These are phyloP conservation scores for Boletus vinaceobasis DNA, from an alignment of 768 basidiomycete genomes.

Conservation along the genomic window DNA sequence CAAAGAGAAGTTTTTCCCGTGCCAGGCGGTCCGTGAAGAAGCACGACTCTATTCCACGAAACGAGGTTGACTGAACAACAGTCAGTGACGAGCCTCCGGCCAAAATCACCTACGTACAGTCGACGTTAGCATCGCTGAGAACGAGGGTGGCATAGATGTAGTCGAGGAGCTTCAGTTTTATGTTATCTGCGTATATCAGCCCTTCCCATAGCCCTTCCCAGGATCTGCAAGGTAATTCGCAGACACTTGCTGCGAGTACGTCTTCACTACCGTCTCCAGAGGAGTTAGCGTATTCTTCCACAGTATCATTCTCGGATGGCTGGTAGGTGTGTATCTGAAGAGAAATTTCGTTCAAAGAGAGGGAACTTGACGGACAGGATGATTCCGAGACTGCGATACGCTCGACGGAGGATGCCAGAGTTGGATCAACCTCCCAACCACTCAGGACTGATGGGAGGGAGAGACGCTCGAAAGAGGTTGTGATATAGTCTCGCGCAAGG, in stretches of 20 bases:
- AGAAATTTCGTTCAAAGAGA: slow-evolving; percentile 53
- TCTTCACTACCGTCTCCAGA: slow-evolving; percentile 57
- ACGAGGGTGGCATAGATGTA: slow-evolving; percentile 93
- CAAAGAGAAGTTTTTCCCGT: slow-evolving; percentile 97
- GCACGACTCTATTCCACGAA: slow-evolving; percentile 92
- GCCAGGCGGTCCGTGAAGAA: slow-evolving; percentile 95
- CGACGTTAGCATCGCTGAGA: slow-evolving; percentile 86
- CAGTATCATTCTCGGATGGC: slow-evolving; percentile 60
- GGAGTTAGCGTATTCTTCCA: slow-evolving; percentile 70
- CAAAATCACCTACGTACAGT: slow-evolving; percentile 52
- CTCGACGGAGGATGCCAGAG: slow-evolving; percentile 73
- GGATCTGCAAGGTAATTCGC: slow-evolving; percentile 76
- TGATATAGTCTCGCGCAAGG: slow-evolving; percentile 55
- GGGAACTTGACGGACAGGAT: slow-evolving; percentile 52
- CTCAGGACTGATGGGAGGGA: slow-evolving; percentile 65
- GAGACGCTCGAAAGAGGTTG: slow-evolving; percentile 59
- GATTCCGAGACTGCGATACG: slow-evolving; percentile 71
- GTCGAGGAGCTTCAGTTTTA: slow-evolving; percentile 86
- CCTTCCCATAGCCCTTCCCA: slow-evolving; percentile 95
- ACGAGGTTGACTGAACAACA: slow-evolving; percentile 73
- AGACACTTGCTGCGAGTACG: slow-evolving; percentile 85
- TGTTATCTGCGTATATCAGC: slow-evolving; percentile 77
- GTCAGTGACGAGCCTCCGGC: slow-evolving; percentile 2
- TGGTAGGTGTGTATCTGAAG: slow-evolving; percentile 90
- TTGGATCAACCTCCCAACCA: slow-evolving; percentile 77